These are phyloP conservation scores for Parmelia sp. DNA, from an alignment of 495 filamentous ascomycete species.

Conservation along the genomic window DNA sequence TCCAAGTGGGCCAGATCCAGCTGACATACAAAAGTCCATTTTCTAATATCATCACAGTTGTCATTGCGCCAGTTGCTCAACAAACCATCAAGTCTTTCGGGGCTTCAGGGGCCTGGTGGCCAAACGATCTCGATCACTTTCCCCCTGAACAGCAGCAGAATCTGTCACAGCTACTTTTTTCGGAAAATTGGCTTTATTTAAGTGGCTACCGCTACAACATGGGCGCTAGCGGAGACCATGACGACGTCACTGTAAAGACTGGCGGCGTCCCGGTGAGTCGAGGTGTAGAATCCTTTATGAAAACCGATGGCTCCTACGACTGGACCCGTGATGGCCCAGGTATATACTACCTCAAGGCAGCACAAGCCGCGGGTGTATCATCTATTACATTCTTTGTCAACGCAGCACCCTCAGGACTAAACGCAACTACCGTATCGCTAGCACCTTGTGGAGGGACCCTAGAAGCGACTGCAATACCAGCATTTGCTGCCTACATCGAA, in stretches of 20 bases:
- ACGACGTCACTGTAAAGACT: neutral
- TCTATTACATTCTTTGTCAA: constrained; percentile 19
- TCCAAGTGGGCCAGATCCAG: neutral
- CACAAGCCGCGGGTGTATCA: constrained; percentile 7
- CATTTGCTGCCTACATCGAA: constrained; percentile 9
- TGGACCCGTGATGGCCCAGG: constrained; percentile 15
- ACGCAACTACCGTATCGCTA: neutral
- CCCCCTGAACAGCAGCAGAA: constrained; percentile 17
- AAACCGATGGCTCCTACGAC: constrained; percentile 12
- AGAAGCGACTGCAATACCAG: neutral
- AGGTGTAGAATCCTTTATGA: constrained; percentile 16
- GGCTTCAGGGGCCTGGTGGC: constrained; percentile 20
- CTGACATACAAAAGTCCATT: neutral
- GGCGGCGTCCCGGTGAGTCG: neutral
- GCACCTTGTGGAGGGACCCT: constrained; percentile 11
- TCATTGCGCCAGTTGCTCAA: constrained; percentile 6
- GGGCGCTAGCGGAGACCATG: constrained; percentile 12
- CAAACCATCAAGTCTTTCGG: constrained; percentile 20
- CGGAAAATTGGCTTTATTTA: constrained; percentile 12
- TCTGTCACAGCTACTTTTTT: constrained; percentile 14
- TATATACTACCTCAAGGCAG: constrained; percentile 12
- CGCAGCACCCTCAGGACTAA: constrained; percentile 10
- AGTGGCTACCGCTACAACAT: constrained; percentile 20
- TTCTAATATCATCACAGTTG: neutral
- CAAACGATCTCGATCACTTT: constrained; percentile 13